Percentiles rank a stretch among this genome's conserved stretches.
These are phyloP conservation scores for Luvunga scandens DNA, from an alignment of 345 rosid species.

Conservation along the genomic window DNA sequence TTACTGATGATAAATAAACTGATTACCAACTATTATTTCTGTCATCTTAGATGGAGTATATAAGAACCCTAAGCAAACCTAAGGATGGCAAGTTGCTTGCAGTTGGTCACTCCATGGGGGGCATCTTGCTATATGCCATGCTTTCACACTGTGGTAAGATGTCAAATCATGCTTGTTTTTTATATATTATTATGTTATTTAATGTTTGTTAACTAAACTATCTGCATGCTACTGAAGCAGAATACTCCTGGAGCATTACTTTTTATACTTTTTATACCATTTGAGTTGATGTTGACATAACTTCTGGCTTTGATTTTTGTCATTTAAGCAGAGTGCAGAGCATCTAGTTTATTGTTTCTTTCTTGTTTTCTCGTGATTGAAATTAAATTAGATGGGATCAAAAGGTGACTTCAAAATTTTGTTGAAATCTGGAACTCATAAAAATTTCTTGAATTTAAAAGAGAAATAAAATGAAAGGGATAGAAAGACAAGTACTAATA, in stretches of 20 bases:
- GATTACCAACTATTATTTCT: neutral
- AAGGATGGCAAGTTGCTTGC: constrained; percentile 76
- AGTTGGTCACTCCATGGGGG: constrained; percentile 97
- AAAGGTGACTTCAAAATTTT: neutral
- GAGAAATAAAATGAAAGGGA: neutral
- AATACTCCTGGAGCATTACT: neutral
- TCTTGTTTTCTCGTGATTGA: neutral
- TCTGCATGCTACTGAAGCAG: neutral
- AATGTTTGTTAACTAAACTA: neutral
- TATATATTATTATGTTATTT: neutral
- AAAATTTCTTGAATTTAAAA: neutral
- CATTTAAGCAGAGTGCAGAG: neutral
- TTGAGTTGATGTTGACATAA: neutral
- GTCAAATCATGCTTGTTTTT: neutral
- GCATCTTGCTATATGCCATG: constrained; percentile 82
- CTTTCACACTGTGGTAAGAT: constrained; percentile 65
- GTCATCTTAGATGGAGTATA: constrained; percentile 71
- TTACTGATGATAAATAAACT: neutral
- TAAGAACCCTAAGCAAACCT: constrained; percentile 54
- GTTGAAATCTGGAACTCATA: neutral
- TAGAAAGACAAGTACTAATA: neutral
- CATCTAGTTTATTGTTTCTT: neutral
- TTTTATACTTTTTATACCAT: neutral
- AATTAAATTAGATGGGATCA: neutral
- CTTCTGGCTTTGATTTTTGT: neutral